phyloP scores from a whole-genome alignment of 305 asterid species.

The Fraxinus greggii region DNA sequence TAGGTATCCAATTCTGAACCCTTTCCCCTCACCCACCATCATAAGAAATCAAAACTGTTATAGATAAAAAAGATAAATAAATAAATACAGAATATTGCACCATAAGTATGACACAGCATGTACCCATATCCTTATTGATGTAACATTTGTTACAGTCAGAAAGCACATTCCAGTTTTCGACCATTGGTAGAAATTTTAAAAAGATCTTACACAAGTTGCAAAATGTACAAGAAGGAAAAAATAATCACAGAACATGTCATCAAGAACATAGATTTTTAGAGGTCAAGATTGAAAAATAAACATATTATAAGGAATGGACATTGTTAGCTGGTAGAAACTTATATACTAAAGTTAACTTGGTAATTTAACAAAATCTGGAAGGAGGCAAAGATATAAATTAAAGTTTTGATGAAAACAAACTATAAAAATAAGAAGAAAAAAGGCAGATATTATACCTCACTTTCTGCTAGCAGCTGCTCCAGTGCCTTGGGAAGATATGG shows the following conservation, averaged over 20 bases:
- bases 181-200: constrained; percentile 2
- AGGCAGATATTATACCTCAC: constrained; percentile 62
- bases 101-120: constrained; percentile 13
- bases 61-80: not conserved
- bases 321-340: not conserved
- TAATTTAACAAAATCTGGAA: not conserved
- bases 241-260: not conserved
- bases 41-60: not conserved
- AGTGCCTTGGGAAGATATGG: constrained; percentile 92
- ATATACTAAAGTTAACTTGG: not conserved
- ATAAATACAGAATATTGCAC: not conserved
- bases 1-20: not conserved
- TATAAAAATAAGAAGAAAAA: not conserved
- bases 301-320: not conserved
- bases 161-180: not conserved
- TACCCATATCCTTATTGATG: not conserved
- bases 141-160: not conserved
- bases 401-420: not conserved
- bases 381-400: not conserved
- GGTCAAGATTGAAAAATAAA: not conserved
- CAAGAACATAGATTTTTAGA: not conserved
- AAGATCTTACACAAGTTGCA: constrained; percentile 11
- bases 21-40: not conserved
- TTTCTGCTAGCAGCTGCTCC: constrained; percentile 79
- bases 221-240: not conserved